Base-by-base conservation (phyloP, 768 basidiomycete species). In the Psilocybe sp. region DNA sequence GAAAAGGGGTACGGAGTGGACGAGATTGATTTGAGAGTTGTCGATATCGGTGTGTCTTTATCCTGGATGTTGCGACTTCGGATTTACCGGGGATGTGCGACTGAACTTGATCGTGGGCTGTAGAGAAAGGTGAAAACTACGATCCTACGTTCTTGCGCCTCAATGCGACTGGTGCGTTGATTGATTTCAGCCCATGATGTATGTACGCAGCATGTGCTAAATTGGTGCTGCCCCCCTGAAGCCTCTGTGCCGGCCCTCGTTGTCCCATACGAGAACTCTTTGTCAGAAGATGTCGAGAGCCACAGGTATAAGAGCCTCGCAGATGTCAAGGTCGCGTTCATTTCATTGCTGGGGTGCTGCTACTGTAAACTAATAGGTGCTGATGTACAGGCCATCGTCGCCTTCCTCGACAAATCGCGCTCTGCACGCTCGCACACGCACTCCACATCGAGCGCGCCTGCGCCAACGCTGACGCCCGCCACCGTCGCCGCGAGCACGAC, bases 1-100 rank as follows among this genome's bases (percentile, higher is more conserved):
- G 92, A 95, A 69, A 95, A 95, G 63, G 92, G 92, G 1, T 95
- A 94, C 59, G 84, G 81, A 3, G 61, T 74, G 23, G 87, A 92
- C 62, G 92, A 94, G 58, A 62, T 91, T 32, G 81, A 86, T 58
- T 69, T 82, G 56, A 86, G 77, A 64, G 63, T 78, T 20, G 88
- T 92, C 9, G 82, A 90, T 66, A 69, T 86, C n/a, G 38, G 65
- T 68, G 39, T 59, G 85, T 85, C 57, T 38, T 37, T 12, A 20
- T 32, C 16, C 42, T n/a, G 33, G 2, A 19, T 20, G 12, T 13
- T 28, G 41, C 34, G 10, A 16, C 15, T 32, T 20, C 20, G 15
- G 48, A 38, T 23, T n/a, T n/a, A n/a, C n/a, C n/a, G n/a, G n/a
- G n/a, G n/a, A n/a, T n/a, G n/a, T n/a, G n/a, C n/a, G n/a, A n/a